phyloP scores from a whole-genome alignment of 2,329 filamentous ascomycete genomes.

The Ascochyta clinopodiicola region DNA sequence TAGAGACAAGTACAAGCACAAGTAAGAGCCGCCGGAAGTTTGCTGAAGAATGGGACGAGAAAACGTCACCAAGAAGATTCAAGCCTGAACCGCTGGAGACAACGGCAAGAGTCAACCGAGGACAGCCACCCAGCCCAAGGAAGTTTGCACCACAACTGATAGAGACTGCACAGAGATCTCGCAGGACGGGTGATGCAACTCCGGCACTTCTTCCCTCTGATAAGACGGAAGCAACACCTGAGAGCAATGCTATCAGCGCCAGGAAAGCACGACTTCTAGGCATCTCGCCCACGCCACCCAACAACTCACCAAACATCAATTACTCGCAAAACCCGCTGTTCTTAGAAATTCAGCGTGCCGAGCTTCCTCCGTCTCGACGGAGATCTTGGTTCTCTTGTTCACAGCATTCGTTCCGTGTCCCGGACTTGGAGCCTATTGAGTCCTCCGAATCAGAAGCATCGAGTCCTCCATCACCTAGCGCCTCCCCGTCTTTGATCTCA shows the following conservation, averaged over 20 bases:
- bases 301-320: constrained; percentile 44
- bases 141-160: constrained; percentile 81
- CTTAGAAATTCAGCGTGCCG: constrained; percentile 45
- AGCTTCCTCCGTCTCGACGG: constrained; percentile 38
- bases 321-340: constrained; percentile 43
- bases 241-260: constrained; percentile 29
- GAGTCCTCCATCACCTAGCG: constrained; percentile 54
- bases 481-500: constrained; percentile 55
- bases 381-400: constrained; percentile 48
- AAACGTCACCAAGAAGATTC: constrained; percentile 34
- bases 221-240: constrained; percentile 75
- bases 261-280: constrained; percentile 54
- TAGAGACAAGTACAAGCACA: constrained; percentile 34
- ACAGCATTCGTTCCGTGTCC: constrained; percentile 65
- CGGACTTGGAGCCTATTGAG: constrained; percentile 66
- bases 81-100: constrained; percentile 40
- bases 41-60: constrained; percentile 34
- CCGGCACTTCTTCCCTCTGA: constrained; percentile 69
- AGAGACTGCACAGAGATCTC: constrained; percentile 76
- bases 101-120: constrained; percentile 30
- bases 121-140: constrained; percentile 40
- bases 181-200: constrained; percentile 68
- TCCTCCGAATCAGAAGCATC: constrained; percentile 65
- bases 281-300: constrained; percentile 52
- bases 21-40: constrained; percentile 38